Percentiles rank a stretch among this genome's conserved stretches.
Conservation (phyloP, 805 yeast species). For the Starmerella kuoi region DNA sequence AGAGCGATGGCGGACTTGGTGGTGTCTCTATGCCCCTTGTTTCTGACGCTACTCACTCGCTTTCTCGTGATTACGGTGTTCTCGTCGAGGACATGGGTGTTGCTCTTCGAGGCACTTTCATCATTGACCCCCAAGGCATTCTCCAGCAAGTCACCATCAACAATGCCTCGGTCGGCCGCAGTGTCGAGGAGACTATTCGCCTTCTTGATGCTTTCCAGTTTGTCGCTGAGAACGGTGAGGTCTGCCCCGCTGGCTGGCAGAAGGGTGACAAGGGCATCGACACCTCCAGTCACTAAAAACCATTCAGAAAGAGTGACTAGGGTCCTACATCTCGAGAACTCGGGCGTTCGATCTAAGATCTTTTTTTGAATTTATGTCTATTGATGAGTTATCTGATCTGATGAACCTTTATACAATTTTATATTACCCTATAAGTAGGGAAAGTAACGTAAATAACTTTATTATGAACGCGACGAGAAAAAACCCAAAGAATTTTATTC, state of each 20-base stretch:
- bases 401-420: too few species aligned
- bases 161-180: constrained; percentile 98
- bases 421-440: too few species aligned
- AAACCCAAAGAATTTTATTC: too few species aligned
- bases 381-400: too few species aligned
- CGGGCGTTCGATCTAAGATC: too few species aligned
- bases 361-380: too few species aligned
- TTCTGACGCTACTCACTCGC: constrained; percentile 92
- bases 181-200: constrained; percentile 95
- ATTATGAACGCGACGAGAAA: too few species aligned
- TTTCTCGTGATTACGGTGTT: constrained; percentile 95
- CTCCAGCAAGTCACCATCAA: constrained; percentile 96
- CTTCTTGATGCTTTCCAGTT: constrained; percentile 98
- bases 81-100: constrained; percentile 91
- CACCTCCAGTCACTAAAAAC: constrained; percentile 20
- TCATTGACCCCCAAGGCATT: constrained; percentile 90
- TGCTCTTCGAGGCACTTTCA: constrained; percentile 94
- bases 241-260: constrained; percentile 99
- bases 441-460: too few species aligned
- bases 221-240: constrained; percentile 98
- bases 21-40: constrained; percentile 86
- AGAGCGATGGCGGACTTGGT: constrained; percentile 97
- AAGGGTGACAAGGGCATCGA: constrained; percentile 88
- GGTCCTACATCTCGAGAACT: too few species aligned
- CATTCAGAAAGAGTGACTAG: too few species aligned